Evolutionary conservation across 306 rosid species (phyloP), one percentile per base, ranked within the genome.

Genomic region (Vigna mungo): DNA sequence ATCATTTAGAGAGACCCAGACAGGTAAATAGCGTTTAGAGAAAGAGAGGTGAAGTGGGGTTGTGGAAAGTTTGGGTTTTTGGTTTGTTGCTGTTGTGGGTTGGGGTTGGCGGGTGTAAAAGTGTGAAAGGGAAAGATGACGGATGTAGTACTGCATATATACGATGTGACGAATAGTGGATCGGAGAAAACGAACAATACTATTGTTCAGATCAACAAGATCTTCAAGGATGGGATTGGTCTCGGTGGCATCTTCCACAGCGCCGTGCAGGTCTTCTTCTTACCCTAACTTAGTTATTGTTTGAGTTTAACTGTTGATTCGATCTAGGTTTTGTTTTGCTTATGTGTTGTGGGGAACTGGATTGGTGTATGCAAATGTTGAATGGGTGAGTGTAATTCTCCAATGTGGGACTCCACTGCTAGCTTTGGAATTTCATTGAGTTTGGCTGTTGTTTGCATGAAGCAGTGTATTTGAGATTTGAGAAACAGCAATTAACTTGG

Each of bases 161-260:
- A 96, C 60, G 99, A 96, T 47, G 98, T 96, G 62, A 96, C 99
- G 56, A 96, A 96, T 77, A 96, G 98, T 86, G 99, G 98, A 96
- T 96, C 99, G 51, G 99, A 96, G 49, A 92, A 93, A 80, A 91
- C 99, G 11, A 96, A 96, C 83, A 91, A 49, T 84, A 96, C 99
- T 82, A 96, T 96, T 85, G 78, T 96, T 71, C 90, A 96, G 79
- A 96, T 93, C 97, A 96, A 96, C 81, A 96, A 87, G 98, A 91
- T 96, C 87, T 96, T 96, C 85, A 96, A 93, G 80, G 99, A 96
- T 74, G 98, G 99, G 49, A 96, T 96, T 72, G 98, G 99, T 65
- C 81, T 96, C 5, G 99, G 99, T 53, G 99, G 99, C 10, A 96
- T 96, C 78, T 96, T 96, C 85, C 98, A 96, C 76, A 96, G 98